Evolutionary conservation across 352 stramenopile genomes (phyloP).

Genomic region (Phytopythium montanum): DNA sequence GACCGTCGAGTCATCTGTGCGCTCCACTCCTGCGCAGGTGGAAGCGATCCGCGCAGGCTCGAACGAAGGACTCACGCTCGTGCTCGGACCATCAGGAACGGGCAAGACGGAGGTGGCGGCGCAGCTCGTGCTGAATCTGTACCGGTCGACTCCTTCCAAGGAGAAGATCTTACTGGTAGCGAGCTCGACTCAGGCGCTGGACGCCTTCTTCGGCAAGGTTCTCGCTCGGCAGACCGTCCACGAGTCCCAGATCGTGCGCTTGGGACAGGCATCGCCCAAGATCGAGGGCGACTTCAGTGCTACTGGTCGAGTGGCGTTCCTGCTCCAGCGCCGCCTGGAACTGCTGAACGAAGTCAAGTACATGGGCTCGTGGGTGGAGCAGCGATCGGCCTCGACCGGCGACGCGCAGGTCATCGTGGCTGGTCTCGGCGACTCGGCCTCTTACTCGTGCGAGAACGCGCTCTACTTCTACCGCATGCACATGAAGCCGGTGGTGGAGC

Average conservation of each 20-base stretch:
- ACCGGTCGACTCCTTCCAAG: conserved; percentile 63
- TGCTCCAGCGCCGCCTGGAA: conserved; percentile 57
- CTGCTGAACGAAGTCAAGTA: conserved; percentile 92
- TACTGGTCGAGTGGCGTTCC: conserved; percentile 87
- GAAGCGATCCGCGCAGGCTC: conserved; percentile 91
- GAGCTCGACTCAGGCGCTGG: conserved; percentile 94
- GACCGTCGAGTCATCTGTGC: conserved; percentile 32
- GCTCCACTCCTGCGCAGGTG: conserved; percentile 93
- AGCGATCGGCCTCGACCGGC: conserved; percentile 2
- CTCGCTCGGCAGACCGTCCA: conserved; percentile 74
- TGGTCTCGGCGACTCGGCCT: conserved; percentile 63
- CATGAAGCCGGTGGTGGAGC: conserved; percentile 78
- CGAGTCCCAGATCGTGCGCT: conserved; percentile 87
- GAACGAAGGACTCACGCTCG: conserved; percentile 91
- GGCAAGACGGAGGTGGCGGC: conserved; percentile 95
- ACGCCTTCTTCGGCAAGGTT: conserved; percentile 95
- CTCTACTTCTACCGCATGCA: conserved; percentile 94
- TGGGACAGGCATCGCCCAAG: conserved; percentile 54
- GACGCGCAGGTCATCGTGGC: conserved; percentile 30
- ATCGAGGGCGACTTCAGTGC: conserved; percentile 88
- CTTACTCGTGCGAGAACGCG: conserved; percentile 96
- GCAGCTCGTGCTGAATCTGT: conserved; percentile 93
- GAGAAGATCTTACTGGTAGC: conserved; percentile 94
- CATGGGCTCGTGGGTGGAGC: conserved; percentile 89
- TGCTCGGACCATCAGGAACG: conserved; percentile 92